phyloP scores from a whole-genome alignment of 1,284 basidiomycete genomes.

The Uromyces viciae-fabae region DNA sequence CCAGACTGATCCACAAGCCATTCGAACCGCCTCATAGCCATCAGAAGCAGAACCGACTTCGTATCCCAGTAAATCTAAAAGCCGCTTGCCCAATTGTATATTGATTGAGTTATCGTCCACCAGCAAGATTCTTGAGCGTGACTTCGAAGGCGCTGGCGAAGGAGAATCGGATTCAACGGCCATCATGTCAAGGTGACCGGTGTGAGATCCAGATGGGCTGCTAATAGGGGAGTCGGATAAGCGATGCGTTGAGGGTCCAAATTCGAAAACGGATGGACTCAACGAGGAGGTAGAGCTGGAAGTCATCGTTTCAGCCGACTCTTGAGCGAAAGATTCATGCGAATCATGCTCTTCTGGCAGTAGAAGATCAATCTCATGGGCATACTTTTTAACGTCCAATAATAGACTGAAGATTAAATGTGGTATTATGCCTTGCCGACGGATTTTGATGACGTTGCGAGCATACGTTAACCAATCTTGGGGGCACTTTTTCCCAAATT shows the following conservation, averaged over 20 bases:
- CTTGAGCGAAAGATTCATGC: not conserved
- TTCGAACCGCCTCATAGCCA: slow-evolving; percentile 29
- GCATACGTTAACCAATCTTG: not conserved
- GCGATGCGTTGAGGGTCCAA: not conserved
- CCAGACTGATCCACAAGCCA: slow-evolving; percentile 8
- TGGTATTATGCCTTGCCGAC: slow-evolving; percentile 41
- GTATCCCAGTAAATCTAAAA: slow-evolving; percentile 22
- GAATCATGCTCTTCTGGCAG: not conserved
- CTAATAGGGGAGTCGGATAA: not conserved
- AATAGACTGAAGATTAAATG: slow-evolving; percentile 33
- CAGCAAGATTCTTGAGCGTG: slow-evolving; percentile 21
- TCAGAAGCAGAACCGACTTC: slow-evolving; percentile 25
- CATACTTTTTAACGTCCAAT: slow-evolving; percentile 11
- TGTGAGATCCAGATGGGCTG: slow-evolving; percentile 7
- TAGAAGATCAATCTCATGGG: slow-evolving; percentile 20
- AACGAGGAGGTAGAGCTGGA: not conserved
- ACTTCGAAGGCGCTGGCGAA: not conserved
- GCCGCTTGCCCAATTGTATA: slow-evolving; percentile 31
- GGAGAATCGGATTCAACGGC: not conserved
- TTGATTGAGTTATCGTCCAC: slow-evolving; percentile 41
- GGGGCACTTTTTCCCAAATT: not conserved
- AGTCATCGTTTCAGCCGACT: not conserved
- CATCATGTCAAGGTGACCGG: not conserved
- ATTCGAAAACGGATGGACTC: slow-evolving; percentile 3
- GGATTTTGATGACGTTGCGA: slow-evolving; percentile 13